phyloP scores from a whole-genome alignment of 2,329 filamentous ascomycete species.

The Dactylellina leptospora region DNA sequence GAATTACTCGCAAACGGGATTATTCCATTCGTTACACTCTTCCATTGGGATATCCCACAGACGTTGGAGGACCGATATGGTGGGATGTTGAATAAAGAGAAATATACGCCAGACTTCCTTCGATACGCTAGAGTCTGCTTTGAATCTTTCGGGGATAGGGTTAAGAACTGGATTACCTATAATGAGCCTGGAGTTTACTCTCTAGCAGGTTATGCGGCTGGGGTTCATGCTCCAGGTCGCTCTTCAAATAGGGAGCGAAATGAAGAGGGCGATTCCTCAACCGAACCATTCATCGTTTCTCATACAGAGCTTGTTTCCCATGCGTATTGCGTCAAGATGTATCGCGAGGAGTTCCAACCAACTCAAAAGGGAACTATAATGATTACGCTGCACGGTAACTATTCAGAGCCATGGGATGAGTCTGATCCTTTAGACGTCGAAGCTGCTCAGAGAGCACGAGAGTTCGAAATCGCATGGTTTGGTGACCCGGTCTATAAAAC shows the following conservation, averaged over 20 bases:
- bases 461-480: slow-evolving; percentile 63
- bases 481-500: slow-evolving; percentile 61
- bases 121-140: slow-evolving; percentile 70
- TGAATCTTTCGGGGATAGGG: slow-evolving; percentile 67
- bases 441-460: slow-evolving; percentile 61
- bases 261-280: slow-evolving; percentile 59
- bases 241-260: slow-evolving; percentile 59
- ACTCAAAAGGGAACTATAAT: slow-evolving; percentile 61
- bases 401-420: slow-evolving; percentile 62
- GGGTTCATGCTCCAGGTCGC: slow-evolving; percentile 59
- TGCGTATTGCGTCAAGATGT: slow-evolving; percentile 60
- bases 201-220: slow-evolving; percentile 60
- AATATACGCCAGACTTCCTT: slow-evolving; percentile 70
- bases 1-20: slow-evolving; percentile 69
- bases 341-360: slow-evolving; percentile 61
- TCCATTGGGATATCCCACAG: slow-evolving; percentile 73
- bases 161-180: slow-evolving; percentile 69
- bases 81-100: slow-evolving; percentile 70
- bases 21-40: slow-evolving; percentile 70
- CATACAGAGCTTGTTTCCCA: slow-evolving; percentile 62
- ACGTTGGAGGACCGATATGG: slow-evolving; percentile 69
- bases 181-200: slow-evolving; percentile 60
- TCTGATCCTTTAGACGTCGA: slow-evolving; percentile 59
- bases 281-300: slow-evolving; percentile 61
- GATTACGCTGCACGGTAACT: slow-evolving; percentile 62